Conservation (phyloP, 2,329 filamentous ascomycete species). For the Coleophoma cylindrospora region DNA sequence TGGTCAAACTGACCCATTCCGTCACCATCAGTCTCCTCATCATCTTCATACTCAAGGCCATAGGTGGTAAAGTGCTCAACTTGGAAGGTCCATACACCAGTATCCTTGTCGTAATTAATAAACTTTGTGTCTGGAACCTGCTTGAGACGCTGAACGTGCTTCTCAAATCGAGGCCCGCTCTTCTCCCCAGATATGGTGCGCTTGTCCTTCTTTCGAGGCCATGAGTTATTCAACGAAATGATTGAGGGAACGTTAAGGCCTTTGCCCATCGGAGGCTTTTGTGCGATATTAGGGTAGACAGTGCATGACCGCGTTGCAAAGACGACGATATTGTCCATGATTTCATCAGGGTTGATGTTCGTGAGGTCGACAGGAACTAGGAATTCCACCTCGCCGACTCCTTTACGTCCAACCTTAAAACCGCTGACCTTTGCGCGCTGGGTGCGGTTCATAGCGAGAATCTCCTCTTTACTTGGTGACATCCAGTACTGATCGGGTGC, state of each 20-base stretch:
- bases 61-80: conserved; percentile 99
- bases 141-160: conserved; percentile 78
- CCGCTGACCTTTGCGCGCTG: conserved; percentile 69
- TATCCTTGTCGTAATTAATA: conserved; percentile 70
- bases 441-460: conserved; percentile 73
- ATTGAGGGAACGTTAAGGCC: conserved; percentile 88
- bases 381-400: conserved; percentile 79
- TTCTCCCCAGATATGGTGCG: conserved; percentile 50
- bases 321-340: conserved; percentile 71
- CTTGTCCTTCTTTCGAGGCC: conserved; percentile 68
- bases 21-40: conserved; percentile 58
- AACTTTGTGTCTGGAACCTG: conserved; percentile 78
- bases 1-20: conserved; percentile 37
- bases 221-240: conserved; percentile 88
- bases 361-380: conserved; percentile 78
- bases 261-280: conserved; percentile 80
- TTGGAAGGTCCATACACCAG: conserved; percentile 83
- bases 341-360: conserved; percentile 71
- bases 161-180: conserved; percentile 63
- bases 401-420: conserved; percentile 78
- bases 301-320: conserved; percentile 77
- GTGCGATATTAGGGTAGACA: conserved; percentile 69
- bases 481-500: conserved; percentile 80
- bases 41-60: conserved; percentile 65
- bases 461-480: conserved; percentile 67